Percentiles rank a stretch among this genome's conserved stretches.
Evolutionary conservation across 106 monocot genomes (phyloP).

Genomic region (Narthecium ossifragum): DNA sequence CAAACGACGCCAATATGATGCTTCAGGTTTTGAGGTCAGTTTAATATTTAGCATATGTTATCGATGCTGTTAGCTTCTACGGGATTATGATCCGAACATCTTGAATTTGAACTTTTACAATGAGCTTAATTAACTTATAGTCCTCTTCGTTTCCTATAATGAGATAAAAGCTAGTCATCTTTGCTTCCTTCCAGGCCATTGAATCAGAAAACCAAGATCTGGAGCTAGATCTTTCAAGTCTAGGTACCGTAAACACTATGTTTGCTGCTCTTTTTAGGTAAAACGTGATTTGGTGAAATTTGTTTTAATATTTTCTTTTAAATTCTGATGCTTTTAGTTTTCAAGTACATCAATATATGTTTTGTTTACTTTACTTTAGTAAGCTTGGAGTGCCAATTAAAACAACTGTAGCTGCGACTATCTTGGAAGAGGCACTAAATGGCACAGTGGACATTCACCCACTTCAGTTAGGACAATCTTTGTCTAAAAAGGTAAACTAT

Average conservation of each 20-base stretch:
- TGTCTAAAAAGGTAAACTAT: conserved; percentile 65
- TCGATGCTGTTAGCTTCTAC: neutral
- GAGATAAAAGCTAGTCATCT: neutral
- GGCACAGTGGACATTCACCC: conserved; percentile 52
- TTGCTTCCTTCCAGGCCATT: conserved; percentile 46
- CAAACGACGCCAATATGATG: conserved; percentile 87
- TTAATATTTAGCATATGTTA: neutral
- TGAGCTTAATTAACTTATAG: neutral
- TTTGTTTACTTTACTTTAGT: conserved; percentile 22
- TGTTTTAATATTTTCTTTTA: conserved; percentile 4
- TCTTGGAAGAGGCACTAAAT: conserved; percentile 94
- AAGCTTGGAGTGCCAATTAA: conserved; percentile 98
- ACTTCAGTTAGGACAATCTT: conserved; percentile 51
- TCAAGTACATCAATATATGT: neutral
- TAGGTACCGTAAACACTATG: conserved; percentile 88
- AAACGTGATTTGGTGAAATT: neutral
- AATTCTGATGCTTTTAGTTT: too few relatives aligned
- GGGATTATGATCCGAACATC: too few relatives aligned
- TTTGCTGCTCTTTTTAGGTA: conserved; percentile 99
- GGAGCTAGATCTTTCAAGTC: conserved; percentile 93
- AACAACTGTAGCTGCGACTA: conserved; percentile 90
- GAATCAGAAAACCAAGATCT: conserved; percentile 83
- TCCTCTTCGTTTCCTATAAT: neutral
- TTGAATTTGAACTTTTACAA: too few relatives aligned
- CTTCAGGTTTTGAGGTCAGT: conserved; percentile 79